A percentile compares a stretch with the other conserved stretches of the same genome.
These are phyloP conservation scores for Zalaria sp. DNA, from an alignment of 2,329 filamentous ascomycete species.

Conservation along the genomic window DNA sequence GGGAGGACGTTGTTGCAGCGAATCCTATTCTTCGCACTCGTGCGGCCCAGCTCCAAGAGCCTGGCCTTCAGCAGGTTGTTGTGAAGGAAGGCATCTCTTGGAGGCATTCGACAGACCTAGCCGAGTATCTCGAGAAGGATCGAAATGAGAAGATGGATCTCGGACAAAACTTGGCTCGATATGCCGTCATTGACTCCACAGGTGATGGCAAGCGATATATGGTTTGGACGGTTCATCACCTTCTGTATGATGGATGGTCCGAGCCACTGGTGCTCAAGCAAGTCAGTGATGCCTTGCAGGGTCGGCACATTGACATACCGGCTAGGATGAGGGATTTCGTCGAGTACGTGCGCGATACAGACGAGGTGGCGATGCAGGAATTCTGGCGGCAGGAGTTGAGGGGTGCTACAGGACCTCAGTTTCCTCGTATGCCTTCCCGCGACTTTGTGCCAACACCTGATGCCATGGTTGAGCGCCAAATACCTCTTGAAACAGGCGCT, in stretches of 20 bases:
- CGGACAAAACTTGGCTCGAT: slow-evolving; percentile 23
- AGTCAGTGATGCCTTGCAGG: slow-evolving; percentile 9
- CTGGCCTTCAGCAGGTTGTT: slow-evolving; percentile 7
- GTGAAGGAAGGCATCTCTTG: slow-evolving; percentile 18
- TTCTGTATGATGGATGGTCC: slow-evolving; percentile 25
- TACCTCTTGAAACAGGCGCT: slow-evolving; percentile 4
- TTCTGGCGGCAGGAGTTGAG: slow-evolving; percentile 21
- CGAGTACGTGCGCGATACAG: slow-evolving; percentile 14
- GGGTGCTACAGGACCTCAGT: slow-evolving; percentile 17
- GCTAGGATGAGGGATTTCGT: slow-evolving; percentile 17
- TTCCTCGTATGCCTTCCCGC: slow-evolving; percentile 16
- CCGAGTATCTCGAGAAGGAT: slow-evolving; percentile 21
- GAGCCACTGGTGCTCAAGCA: slow-evolving; percentile 19
- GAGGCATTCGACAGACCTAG: slow-evolving; percentile 14
- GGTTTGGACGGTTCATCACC: slow-evolving; percentile 24
- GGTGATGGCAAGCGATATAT: slow-evolving; percentile 8
- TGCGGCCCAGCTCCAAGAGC: slow-evolving; percentile 1
- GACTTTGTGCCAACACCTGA: slow-evolving; percentile 11
- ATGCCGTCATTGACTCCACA: slow-evolving; percentile 16
- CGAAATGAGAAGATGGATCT: slow-evolving; percentile 23
- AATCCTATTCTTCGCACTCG: slow-evolving; percentile 25
- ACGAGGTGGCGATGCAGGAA: slow-evolving; percentile 10
- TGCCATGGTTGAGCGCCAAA: slow-evolving; percentile 12
- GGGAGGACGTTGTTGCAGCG: slow-evolving; percentile 18
- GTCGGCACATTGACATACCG: background rate